Percentiles rank a stretch among this genome's conserved stretches.
These are phyloP conservation scores for Gypsophila paniculata DNA, from an alignment of 179 eudicot genomes.

Conservation along the genomic window DNA sequence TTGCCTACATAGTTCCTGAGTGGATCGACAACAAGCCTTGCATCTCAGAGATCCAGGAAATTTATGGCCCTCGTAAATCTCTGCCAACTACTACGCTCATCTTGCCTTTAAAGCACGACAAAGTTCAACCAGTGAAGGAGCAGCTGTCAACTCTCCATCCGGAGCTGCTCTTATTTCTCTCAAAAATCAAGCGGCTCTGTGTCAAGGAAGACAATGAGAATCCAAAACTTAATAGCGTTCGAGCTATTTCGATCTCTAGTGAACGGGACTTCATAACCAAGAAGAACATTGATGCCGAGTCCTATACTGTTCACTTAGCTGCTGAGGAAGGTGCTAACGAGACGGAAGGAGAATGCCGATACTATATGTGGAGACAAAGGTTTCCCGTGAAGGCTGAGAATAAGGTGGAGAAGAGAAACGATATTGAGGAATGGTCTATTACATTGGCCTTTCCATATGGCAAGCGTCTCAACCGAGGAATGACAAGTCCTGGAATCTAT, in stretches of 20 bases:
- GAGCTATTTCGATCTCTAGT: slow-evolving; percentile 53
- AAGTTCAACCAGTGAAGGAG: slow-evolving; percentile 51
- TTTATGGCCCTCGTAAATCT: slow-evolving; percentile 38
- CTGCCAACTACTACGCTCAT: slow-evolving; percentile 61
- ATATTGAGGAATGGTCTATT: slow-evolving; percentile 60
- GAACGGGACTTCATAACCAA: slow-evolving; percentile 42
- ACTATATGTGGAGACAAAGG: slow-evolving; percentile 73
- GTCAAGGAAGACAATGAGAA: slow-evolving; percentile 51
- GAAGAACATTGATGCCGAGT: slow-evolving; percentile 62
- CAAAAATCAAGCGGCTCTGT: slow-evolving; percentile 57
- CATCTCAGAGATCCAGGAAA: slow-evolving; percentile 36
- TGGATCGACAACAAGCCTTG: slow-evolving; percentile 66
- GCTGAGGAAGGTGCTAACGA: slow-evolving; percentile 39
- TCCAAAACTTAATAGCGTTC: slow-evolving; percentile 38
- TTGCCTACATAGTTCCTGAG: slow-evolving; percentile 70
- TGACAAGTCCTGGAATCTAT: slow-evolving; percentile 50
- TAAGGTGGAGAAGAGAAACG: slow-evolving; percentile 51
- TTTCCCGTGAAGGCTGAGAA: slow-evolving; percentile 50
- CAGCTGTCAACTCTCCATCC: slow-evolving; percentile 70
- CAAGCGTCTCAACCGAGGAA: slow-evolving; percentile 50
- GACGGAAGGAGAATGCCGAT: slow-evolving; percentile 42
- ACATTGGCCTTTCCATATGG: slow-evolving; percentile 68
- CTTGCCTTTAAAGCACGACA: slow-evolving; percentile 63
- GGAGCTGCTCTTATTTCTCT: slow-evolving; percentile 59
- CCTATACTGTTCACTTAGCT: slow-evolving; percentile 47